Base-by-base conservation (phyloP, 331 rosid genomes). In the Spiraea crenata region DNA sequence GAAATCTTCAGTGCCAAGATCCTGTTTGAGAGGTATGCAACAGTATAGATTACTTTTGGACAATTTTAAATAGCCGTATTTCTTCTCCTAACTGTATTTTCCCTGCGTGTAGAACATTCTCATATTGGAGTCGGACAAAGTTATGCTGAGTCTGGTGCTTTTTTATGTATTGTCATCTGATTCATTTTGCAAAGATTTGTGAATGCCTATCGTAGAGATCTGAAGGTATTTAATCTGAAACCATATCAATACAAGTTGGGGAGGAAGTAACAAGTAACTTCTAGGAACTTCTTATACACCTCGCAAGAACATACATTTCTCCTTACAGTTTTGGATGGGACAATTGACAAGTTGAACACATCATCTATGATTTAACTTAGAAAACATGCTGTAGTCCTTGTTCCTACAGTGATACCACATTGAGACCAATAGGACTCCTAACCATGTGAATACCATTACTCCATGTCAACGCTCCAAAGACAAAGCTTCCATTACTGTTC, bases 401-500 rank as follows among this genome's bases (percentile, higher is more conserved):
- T 71, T 20, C 49, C 74, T 80, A 82, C 52, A 44, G 41, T 57
- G 81, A 75, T 65, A 81, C 49, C 17, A 85, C 84, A 7, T 84
- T 87, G 56, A 85, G 78, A 80, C 84, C 89, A 44, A 85, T 79
- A 35, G 88, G 89, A 82, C 91, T 90, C 76, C 88, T 85, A 31
- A 82, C 88, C 3, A 73, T 77, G 8, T 90, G 83, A 51, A 71
- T 76, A 45, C 87, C 87, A 63, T 85, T 87, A 52, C 69, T 84
- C 91, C 96, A 90, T 54, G 70, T 80, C 85, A 90, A 84, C 69
- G 91, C 75, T 76, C 93, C 93, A 83, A 90, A 83, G 76, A 90
- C 88, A 77, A 85, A 87, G 76, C 79, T 80, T 42, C 91, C 88
- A 62, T 85, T 82, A 74, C 89, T 90, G 49, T 68, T 77, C 63